Evolutionary conservation across 2,329 filamentous ascomycete genomes (phyloP).

Genomic region (Venturia oleaginea): DNA sequence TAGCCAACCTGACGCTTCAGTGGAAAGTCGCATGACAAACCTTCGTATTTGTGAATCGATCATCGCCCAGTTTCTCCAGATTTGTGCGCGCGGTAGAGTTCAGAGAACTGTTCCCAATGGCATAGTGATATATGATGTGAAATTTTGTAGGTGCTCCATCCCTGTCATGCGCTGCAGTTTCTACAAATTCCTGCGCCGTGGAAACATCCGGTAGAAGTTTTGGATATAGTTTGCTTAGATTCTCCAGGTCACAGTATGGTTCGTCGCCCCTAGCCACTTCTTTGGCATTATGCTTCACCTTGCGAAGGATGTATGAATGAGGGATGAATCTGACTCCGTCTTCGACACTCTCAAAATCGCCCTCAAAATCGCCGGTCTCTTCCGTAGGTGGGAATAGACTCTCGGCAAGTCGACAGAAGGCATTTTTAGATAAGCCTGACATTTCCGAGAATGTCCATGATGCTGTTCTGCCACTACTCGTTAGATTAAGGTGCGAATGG

Average conservation of each 20-base stretch:
- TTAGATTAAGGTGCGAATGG: background rate
- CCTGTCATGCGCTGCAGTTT: background rate
- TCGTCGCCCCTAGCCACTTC: constrained; percentile 9
- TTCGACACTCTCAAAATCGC: constrained; percentile 2
- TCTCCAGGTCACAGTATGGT: constrained; percentile 9
- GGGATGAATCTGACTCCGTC: constrained; percentile 8
- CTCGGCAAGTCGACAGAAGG: constrained; percentile 5
- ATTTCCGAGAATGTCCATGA: background rate
- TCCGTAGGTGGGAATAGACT: background rate
- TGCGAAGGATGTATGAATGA: constrained; percentile 5
- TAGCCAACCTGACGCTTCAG: background rate
- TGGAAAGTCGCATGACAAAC: background rate
- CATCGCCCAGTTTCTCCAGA: constrained; percentile 1
- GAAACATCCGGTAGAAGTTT: background rate
- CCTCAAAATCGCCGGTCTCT: background rate
- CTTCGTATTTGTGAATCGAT: constrained; percentile 3
- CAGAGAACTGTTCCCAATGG: constrained; percentile 6
- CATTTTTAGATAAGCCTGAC: background rate
- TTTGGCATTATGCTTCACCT: constrained; percentile 7
- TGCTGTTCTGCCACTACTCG: background rate
- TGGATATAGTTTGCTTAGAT: background rate
- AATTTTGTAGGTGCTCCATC: background rate
- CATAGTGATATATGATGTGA: constrained; percentile 10
- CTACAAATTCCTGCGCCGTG: background rate
- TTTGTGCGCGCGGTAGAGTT: background rate